Conservation (phyloP, 2,329 filamentous ascomycete genomes). For the Pseudonectria foliicola region DNA sequence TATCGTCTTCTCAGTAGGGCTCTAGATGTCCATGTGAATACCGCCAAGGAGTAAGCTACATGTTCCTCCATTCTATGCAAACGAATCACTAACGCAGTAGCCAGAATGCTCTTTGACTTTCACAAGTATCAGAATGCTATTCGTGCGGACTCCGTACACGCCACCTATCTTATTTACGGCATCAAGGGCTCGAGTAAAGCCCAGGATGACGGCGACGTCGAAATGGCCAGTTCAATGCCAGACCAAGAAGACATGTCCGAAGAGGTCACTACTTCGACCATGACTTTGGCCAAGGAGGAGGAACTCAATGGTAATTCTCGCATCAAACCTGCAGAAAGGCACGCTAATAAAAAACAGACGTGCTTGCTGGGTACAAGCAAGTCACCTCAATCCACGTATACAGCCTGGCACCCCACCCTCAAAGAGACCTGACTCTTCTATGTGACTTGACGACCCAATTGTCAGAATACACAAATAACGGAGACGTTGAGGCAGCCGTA, state of each 20-base stretch:
- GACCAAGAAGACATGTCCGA: slow-evolving; percentile 40
- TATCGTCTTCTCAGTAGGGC: slow-evolving; percentile 80
- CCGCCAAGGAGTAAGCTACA: slow-evolving; percentile 70
- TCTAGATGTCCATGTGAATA: slow-evolving; percentile 75
- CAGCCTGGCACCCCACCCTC: slow-evolving; percentile 64
- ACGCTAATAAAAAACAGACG: slow-evolving; percentile 39
- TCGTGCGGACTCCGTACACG: slow-evolving; percentile 69
- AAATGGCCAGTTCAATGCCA: slow-evolving; percentile 61
- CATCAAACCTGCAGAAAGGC: slow-evolving; percentile 3
- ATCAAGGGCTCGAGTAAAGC: slow-evolving; percentile 40
- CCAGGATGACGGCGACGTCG: slow-evolving; percentile 55
- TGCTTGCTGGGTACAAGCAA: slow-evolving; percentile 61
- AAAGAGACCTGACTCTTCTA: slow-evolving; percentile 64
- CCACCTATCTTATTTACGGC: slow-evolving; percentile 85
- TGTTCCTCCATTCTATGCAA: slow-evolving; percentile 2
- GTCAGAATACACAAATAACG: slow-evolving; percentile 43
- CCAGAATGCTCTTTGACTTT: slow-evolving; percentile 85
- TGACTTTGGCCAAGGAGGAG: slow-evolving; percentile 67
- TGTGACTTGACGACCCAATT: slow-evolving; percentile 63
- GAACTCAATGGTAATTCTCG: slow-evolving; percentile 55
- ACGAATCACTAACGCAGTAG: slow-evolving; percentile 3
- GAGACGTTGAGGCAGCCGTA: slow-evolving; percentile 52
- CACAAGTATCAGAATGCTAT: slow-evolving; percentile 77
- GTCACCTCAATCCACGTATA: slow-evolving; percentile 81
- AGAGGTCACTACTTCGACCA: slow-evolving; percentile 45